Conservation (phyloP, 371 early-diverging fungal genomes). For the Umbelopsis sp. region DNA sequence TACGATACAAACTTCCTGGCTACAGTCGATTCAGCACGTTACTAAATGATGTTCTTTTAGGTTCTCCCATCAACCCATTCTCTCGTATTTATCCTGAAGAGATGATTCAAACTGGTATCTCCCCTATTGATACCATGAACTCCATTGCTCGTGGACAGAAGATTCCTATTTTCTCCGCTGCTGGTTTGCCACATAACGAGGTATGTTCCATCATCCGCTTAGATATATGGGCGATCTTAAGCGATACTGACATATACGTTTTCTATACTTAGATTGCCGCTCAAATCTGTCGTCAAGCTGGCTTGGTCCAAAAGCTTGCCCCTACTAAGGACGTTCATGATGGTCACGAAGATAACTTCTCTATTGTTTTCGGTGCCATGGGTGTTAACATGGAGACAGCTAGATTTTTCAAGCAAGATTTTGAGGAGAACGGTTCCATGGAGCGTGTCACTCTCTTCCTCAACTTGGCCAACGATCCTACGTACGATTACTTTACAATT, state of each 20-base stretch:
- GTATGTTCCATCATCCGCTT: slow-evolving; percentile 39
- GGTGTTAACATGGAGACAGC: slow-evolving; percentile 99
- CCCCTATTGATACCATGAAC: slow-evolving; percentile 99
- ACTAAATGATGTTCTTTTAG: slow-evolving; percentile 29
- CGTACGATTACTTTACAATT: slow-evolving; percentile 58
- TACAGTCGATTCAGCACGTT: neutral
- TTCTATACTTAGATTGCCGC: slow-evolving; percentile 87
- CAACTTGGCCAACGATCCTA: slow-evolving; percentile 99
- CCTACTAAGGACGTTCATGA: slow-evolving; percentile 96
- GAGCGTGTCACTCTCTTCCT: slow-evolving; percentile 99
- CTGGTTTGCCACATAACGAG: slow-evolving; percentile 99
- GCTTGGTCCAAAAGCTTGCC: slow-evolving; percentile 88
- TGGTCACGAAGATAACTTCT: slow-evolving; percentile 99
- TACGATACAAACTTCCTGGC: slow-evolving; percentile 27
- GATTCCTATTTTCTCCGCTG: slow-evolving; percentile 99
- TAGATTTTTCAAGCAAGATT: slow-evolving; percentile 99
- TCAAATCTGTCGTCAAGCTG: slow-evolving; percentile 99
- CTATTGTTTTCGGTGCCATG: slow-evolving; percentile 99
- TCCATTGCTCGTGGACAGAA: slow-evolving; percentile 99
- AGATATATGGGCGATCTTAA: neutral
- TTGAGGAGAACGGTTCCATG: slow-evolving; percentile 99
- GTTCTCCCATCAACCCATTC: slow-evolving; percentile 99
- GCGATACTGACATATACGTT: neutral
- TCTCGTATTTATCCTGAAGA: slow-evolving; percentile 99
- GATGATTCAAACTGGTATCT: slow-evolving; percentile 99